Base-by-base conservation (phyloP, 2,329 filamentous ascomycete genomes). In the Paecilomyces dactylethromorphus region DNA sequence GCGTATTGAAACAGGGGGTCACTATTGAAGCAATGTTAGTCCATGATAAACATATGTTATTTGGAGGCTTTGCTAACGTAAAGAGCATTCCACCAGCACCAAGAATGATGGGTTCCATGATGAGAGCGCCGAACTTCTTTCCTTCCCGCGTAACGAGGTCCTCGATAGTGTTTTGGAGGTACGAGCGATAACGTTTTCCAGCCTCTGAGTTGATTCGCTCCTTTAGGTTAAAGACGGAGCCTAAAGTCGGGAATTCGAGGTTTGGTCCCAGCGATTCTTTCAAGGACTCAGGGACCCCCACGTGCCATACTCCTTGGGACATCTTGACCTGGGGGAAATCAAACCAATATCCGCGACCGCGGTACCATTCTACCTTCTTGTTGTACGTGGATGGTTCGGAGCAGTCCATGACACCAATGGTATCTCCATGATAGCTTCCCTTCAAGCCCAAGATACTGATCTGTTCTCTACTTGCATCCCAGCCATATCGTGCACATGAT, bases 391-490 rank as follows among this genome's bases (percentile, higher is more conserved):
- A 87, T 0, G 91, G 90, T 68, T 94, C 90, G 0, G 89, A 86
- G 56, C 86, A 89, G 70, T 94, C 90, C 91, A 95, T 94, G 0
- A 89, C 90, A 0, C 91, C 91, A 53, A 95, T 92, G 0, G 91
- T 95, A 68, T 95, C 91, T 1, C 91, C 91, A 66, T 95, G 91
- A 66, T 95, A 95, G 64, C 88, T 89, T 0, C 90, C 90, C 68
- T 87, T 89, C 10, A 95, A 76, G 0, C 91, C 91, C 2, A 95
- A 70, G 2, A 94, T 84, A 2, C 84, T 84, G 11, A 92, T 78
- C 8, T 82, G 71, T 54, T 85, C 81, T 1, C 81, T 76, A 13
- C 76, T 78, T 18, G 81, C 76, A 45, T 81, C 77, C 87, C 87
- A 91, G 10, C 81, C 82, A 63, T 92, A 92, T 8, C 88, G 80